Evolutionary conservation across 2,329 filamentous ascomycete species (phyloP).

Genomic region (Pseudogymnoascus sp.): DNA sequence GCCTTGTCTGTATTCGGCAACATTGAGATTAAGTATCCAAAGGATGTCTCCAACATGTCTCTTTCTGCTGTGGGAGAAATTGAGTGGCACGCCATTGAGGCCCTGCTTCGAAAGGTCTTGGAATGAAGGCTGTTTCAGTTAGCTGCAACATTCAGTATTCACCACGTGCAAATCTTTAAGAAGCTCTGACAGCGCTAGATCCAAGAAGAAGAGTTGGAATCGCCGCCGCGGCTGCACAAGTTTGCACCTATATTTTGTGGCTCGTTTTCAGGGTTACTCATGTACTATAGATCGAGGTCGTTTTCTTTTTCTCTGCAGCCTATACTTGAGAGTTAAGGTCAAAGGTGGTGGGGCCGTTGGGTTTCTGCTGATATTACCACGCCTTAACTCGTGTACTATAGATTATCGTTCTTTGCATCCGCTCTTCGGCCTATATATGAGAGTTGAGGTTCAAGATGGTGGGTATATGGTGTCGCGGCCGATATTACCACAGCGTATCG

Average conservation of each 20-base stretch:
- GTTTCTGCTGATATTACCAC: background rate
- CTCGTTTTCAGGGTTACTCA: background rate
- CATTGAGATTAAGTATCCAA: constrained; percentile 41
- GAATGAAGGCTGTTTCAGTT: background rate
- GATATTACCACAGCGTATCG: background rate
- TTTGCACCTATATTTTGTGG: background rate
- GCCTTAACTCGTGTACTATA: background rate
- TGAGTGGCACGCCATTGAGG: constrained; percentile 46
- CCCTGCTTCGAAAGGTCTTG: constrained; percentile 34
- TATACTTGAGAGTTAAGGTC: background rate
- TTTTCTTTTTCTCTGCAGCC: background rate
- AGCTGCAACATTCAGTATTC: background rate
- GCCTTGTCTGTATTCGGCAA: constrained; percentile 40
- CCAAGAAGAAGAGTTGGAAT: background rate
- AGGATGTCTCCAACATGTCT: constrained; percentile 36
- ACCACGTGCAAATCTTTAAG: background rate
- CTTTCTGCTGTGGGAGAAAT: constrained; percentile 39
- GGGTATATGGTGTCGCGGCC: background rate
- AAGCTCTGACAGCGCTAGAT: background rate
- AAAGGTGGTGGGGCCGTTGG: background rate
- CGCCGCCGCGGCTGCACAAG: background rate
- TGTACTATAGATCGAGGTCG: background rate
- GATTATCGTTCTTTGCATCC: background rate
- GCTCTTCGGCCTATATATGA: background rate
- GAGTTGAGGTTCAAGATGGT: background rate